phyloP scores from a whole-genome alignment of 1,284 basidiomycete genomes.

The Schizophyllum amplum region DNA sequence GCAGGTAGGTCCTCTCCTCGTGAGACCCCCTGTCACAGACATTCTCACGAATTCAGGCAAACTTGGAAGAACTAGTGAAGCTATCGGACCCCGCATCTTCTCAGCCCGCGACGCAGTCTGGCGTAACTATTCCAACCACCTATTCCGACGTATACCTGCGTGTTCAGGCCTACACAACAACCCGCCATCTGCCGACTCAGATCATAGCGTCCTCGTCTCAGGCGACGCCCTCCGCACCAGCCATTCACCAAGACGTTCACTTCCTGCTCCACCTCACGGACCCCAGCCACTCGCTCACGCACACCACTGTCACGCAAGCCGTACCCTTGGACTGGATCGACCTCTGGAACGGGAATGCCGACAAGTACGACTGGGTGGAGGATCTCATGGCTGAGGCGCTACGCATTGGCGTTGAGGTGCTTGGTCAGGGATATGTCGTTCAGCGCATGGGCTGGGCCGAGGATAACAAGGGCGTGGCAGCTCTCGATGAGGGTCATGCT shows the following conservation, averaged over 20 bases:
- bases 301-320: constrained; percentile 74
- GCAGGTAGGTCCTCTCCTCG: constrained; percentile 38
- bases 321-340: constrained; percentile 78
- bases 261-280: constrained; percentile 83
- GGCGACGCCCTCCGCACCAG: constrained; percentile 15
- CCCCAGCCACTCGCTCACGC: constrained; percentile 69
- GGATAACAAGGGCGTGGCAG: not conserved
- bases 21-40: not conserved
- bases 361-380: constrained; percentile 94
- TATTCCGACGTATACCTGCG: constrained; percentile 91
- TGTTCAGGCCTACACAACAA: constrained; percentile 67
- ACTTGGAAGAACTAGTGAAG: constrained; percentile 72
- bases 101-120: constrained; percentile 31
- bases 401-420: constrained; percentile 72
- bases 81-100: constrained; percentile 27
- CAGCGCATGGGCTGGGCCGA: constrained; percentile 69
- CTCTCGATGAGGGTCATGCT: not conserved
- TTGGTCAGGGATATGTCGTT: constrained; percentile 84
- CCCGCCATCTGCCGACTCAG: not conserved
- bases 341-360: constrained; percentile 46
- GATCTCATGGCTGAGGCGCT: constrained; percentile 83
- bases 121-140: constrained; percentile 64
- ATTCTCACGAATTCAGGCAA: constrained; percentile 42
- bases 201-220: constrained; percentile 49
- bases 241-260: constrained; percentile 55